Conservation (phyloP, 1,139 yeast species). For the Yamadazyma dendronema region DNA sequence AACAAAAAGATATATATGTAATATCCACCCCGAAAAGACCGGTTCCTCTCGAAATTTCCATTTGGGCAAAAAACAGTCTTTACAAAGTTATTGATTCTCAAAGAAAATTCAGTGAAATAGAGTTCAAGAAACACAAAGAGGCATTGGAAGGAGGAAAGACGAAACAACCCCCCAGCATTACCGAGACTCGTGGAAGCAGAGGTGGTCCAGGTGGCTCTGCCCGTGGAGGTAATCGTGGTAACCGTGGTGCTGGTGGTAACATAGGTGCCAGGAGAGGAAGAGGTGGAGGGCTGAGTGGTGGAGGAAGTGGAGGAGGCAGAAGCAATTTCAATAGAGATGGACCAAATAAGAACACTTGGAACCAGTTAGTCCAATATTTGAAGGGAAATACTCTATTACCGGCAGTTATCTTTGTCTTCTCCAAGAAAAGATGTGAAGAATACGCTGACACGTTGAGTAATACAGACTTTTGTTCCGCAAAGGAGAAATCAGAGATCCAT, state of each 20-base stretch:
- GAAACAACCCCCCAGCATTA: slow-evolving; percentile 34
- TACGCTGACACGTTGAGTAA: slow-evolving; percentile 78
- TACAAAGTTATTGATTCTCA: slow-evolving; percentile 73
- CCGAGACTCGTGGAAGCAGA: slow-evolving; percentile 43
- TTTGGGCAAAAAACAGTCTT: slow-evolving; percentile 71
- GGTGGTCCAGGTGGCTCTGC: slow-evolving; percentile 49
- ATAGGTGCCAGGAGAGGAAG: slow-evolving; percentile 12
- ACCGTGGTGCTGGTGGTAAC: slow-evolving; percentile 25
- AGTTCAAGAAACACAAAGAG: slow-evolving; percentile 62
- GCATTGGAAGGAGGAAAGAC: slow-evolving; percentile 40
- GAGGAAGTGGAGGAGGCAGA: slow-evolving; percentile 37
- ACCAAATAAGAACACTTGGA: slow-evolving; percentile 80
- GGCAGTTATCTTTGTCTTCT: slow-evolving; percentile 89
- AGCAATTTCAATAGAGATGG: slow-evolving; percentile 52
- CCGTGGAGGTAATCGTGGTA: slow-evolving; percentile 33
- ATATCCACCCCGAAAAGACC: slow-evolving; percentile 96
- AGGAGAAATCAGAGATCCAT: slow-evolving; percentile 86
- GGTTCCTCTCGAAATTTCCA: slow-evolving; percentile 82
- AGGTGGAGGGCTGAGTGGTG: slow-evolving; percentile 20
- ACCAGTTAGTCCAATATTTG: slow-evolving; percentile 69
- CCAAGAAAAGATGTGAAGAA: slow-evolving; percentile 90
- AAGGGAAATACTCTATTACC: slow-evolving; percentile 72
- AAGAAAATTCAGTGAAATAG: slow-evolving; percentile 63
- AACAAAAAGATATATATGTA: slow-evolving; percentile 91
- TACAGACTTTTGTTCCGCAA: slow-evolving; percentile 75